Percentiles rank a stretch among this genome's conserved stretches.
Conservation (phyloP, 1,284 basidiomycete species). For the Tremellales sp. region DNA sequence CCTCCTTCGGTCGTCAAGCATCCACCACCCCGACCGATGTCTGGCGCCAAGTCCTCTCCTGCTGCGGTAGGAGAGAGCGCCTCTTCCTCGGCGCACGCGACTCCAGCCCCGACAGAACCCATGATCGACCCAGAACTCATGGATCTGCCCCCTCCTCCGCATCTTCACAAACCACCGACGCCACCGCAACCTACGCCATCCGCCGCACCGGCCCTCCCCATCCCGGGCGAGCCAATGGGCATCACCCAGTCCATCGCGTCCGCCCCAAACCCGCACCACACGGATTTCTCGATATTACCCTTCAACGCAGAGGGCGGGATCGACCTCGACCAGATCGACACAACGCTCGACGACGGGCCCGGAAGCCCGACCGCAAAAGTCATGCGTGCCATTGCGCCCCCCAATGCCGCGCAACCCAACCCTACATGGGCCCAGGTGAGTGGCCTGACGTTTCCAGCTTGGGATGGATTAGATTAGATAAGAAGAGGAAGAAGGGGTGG, state of each 20-base stretch:
- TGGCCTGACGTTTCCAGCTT: slow-evolving; percentile 1
- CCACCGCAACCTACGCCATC: slow-evolving; percentile 6
- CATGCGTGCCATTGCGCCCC: slow-evolving; percentile 42
- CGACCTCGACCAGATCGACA: slow-evolving; percentile 29
- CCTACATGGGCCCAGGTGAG: slow-evolving; percentile 42
- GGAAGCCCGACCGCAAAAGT: slow-evolving; percentile 42
- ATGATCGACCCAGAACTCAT: slow-evolving; percentile 37
- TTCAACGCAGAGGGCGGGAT: slow-evolving; percentile 29
- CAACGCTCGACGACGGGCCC: slow-evolving; percentile 28
- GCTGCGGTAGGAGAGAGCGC: not conserved
- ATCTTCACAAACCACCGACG: slow-evolving; percentile 6
- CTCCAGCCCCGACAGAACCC: slow-evolving; percentile 11
- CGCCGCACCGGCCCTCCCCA: slow-evolving; percentile 2
- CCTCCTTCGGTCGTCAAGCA: no score
- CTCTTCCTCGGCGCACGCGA: not conserved
- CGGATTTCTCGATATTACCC: slow-evolving; percentile 37
- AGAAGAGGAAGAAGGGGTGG: slow-evolving; percentile 9
- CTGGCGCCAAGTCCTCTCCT: not conserved
- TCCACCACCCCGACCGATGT: not conserved
- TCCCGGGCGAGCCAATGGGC: slow-evolving; percentile 24
- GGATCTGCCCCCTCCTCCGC: slow-evolving; percentile 31
- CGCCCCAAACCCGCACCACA: slow-evolving; percentile 39
- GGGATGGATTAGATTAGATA: not conserved
- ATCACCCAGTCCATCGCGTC: slow-evolving; percentile 40
- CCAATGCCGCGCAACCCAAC: slow-evolving; percentile 38